A percentile compares a stretch with the other conserved stretches of the same genome.
Conservation (phyloP, 371 early-diverging fungal genomes). For the Mucor racemosus region DNA sequence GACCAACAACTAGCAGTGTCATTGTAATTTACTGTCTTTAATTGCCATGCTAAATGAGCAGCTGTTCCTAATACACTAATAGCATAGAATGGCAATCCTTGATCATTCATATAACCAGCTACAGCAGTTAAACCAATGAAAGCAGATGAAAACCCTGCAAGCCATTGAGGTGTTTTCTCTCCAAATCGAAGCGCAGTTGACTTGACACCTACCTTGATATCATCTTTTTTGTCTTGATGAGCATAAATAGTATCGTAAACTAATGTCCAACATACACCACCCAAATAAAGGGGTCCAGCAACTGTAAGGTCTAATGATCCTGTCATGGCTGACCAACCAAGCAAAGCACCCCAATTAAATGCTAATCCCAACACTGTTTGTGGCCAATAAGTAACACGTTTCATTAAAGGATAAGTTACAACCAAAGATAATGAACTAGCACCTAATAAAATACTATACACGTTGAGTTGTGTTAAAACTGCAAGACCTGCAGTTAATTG, state of each 20-base stretch:
- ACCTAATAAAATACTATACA: slow-evolving; percentile 81
- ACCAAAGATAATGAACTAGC: slow-evolving; percentile 83
- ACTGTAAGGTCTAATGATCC: slow-evolving; percentile 74
- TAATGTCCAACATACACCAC: slow-evolving; percentile 93
- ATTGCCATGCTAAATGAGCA: slow-evolving; percentile 82
- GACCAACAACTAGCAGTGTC: slow-evolving; percentile 71
- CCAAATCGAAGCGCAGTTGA: slow-evolving; percentile 92
- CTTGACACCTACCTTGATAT: slow-evolving; percentile 85
- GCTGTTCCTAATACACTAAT: slow-evolving; percentile 78
- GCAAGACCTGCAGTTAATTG: slow-evolving; percentile 86
- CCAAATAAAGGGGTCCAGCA: slow-evolving; percentile 82
- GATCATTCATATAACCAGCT: slow-evolving; percentile 83
- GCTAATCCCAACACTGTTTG: slow-evolving; percentile 89
- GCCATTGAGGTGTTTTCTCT: slow-evolving; percentile 70
- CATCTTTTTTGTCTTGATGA: slow-evolving; percentile 93
- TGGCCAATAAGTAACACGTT: slow-evolving; percentile 95
- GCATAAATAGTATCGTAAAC: slow-evolving; percentile 98
- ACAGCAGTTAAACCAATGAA: slow-evolving; percentile 72
- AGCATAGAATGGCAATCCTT: slow-evolving; percentile 73
- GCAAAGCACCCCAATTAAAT: slow-evolving; percentile 94
- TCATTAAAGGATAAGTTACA: slow-evolving; percentile 92
- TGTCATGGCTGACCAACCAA: slow-evolving; percentile 93
- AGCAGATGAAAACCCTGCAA: slow-evolving; percentile 74
- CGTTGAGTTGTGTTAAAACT: slow-evolving; percentile 76
- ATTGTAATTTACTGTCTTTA: slow-evolving; percentile 74